Conservation (phyloP, 495 filamentous ascomycete species). For the Xylaria venustula region DNA sequence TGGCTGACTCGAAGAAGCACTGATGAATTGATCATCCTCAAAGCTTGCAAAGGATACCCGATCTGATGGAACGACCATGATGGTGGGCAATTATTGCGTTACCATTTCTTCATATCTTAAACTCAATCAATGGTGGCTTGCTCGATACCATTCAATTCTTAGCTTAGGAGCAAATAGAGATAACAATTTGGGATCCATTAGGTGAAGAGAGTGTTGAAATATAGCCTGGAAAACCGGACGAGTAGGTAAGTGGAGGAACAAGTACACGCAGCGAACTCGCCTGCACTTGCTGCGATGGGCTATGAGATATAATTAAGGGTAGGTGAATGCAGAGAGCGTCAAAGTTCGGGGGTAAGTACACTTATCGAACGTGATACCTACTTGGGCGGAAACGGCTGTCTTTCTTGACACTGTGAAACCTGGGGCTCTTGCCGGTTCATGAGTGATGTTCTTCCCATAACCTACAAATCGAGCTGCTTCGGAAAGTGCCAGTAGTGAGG, state of each 20-base stretch:
- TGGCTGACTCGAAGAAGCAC: conserved; percentile 2
- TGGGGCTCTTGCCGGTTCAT: not conserved
- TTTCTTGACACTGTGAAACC: not conserved
- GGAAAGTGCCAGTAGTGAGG: too few species aligned
- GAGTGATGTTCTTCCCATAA: too few species aligned
- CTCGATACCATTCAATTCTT: not conserved
- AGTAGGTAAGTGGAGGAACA: too few species aligned
- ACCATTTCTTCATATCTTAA: not conserved
- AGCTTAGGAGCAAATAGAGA: conserved; percentile 10
- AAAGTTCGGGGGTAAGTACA: not conserved
- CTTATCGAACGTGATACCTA: not conserved
- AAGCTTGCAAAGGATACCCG: conserved; percentile 9
- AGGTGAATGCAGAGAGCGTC: not conserved
- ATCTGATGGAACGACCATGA: conserved; percentile 8
- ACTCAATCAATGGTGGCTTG: not conserved
- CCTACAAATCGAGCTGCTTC: too few species aligned
- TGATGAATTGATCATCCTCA: conserved; percentile 7
- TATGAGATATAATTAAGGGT: not conserved
- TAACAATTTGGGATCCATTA: conserved; percentile 10
- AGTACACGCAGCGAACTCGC: not conserved
- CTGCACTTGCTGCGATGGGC: not conserved
- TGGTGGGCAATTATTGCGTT: not conserved
- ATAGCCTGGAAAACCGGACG: too few species aligned
- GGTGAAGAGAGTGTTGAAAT: not conserved
- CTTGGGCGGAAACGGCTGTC: not conserved